Evolutionary conservation across 1,139 yeast species (phyloP).

Genomic region (Nadsonia commutata): DNA sequence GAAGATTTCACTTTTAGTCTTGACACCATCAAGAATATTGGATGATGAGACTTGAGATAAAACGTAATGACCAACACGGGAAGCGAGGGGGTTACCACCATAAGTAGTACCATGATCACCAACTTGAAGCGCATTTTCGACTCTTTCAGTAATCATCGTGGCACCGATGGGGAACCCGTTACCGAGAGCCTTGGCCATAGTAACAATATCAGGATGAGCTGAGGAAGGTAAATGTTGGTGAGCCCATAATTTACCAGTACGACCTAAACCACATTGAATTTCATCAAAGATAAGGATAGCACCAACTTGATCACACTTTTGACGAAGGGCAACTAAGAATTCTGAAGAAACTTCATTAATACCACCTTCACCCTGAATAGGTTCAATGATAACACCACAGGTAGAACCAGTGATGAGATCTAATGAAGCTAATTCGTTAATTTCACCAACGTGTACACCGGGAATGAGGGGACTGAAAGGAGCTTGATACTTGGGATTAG

Average conservation of each 20-base stretch:
- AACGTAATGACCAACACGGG: constrained; percentile 67
- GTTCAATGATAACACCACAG: constrained; percentile 89
- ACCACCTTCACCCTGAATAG: constrained; percentile 98
- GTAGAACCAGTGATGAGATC: constrained; percentile 56
- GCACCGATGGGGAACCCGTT: constrained; percentile 98
- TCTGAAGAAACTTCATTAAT: constrained; percentile 51
- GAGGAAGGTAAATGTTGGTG: constrained; percentile 57
- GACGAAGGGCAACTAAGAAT: constrained; percentile 50
- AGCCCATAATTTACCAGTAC: constrained; percentile 91
- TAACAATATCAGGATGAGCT: constrained; percentile 86
- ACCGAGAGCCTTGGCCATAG: constrained; percentile 92
- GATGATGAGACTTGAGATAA: constrained; percentile 49
- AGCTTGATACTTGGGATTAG: constrained; percentile 79
- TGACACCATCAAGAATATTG: constrained; percentile 46
- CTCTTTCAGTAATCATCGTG: constrained; percentile 67
- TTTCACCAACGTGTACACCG: constrained; percentile 54
- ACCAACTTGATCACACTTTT: constrained; percentile 53
- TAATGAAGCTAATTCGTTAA: constrained; percentile 46
- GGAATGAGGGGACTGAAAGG: constrained; percentile 88
- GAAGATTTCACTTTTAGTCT: constrained; percentile 30
- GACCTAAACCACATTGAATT: constrained; percentile 92
- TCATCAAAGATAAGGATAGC: constrained; percentile 83
- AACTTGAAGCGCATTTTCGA: constrained; percentile 55
- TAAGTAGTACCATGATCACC: constrained; percentile 98
- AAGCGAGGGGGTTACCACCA: constrained; percentile 92